These are phyloP conservation scores for Aspergillus baeticus DNA, from an alignment of 495 filamentous ascomycete genomes.

Conservation along the genomic window DNA sequence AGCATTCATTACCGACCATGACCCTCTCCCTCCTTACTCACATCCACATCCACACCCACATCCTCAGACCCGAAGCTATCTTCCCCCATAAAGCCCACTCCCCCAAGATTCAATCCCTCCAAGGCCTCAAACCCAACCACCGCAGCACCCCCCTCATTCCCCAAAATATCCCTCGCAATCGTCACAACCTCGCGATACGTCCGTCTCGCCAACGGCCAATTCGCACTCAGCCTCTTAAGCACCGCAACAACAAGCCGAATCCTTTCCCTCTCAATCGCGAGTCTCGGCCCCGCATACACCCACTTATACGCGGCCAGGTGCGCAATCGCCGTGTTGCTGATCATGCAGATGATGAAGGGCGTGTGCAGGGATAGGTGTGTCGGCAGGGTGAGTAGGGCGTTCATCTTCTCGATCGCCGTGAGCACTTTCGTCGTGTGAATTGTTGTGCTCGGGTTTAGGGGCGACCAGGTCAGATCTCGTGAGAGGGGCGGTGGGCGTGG, in stretches of 20 bases:
- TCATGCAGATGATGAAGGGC: conserved; percentile 24
- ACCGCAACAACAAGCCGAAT: conserved; percentile 19
- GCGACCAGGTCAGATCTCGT: conserved; percentile 2
- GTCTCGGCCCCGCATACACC: conserved; percentile 3
- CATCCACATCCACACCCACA: too few relatives aligned
- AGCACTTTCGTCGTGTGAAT: conserved; percentile 18
- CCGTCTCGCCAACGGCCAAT: conserved; percentile 18
- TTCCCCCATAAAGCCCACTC: too few relatives aligned
- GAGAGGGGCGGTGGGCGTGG: conserved; percentile 8
- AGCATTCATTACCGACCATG: too few relatives aligned
- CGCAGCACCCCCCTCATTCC: not conserved
- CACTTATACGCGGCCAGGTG: conserved; percentile 20
- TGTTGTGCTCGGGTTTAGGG: not conserved
- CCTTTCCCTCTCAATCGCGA: conserved; percentile 13
- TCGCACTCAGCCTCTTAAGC: conserved; percentile 17
- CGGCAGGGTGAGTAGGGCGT: conserved; percentile 18
- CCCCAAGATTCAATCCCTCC: too few relatives aligned
- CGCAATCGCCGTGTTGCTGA: conserved; percentile 20
- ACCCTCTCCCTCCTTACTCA: too few relatives aligned
- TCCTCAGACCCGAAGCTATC: too few relatives aligned
- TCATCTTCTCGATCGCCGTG: conserved; percentile 15
- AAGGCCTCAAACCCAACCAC: not conserved
- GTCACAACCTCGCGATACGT: conserved; percentile 19
- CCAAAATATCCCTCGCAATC: conserved; percentile 16
- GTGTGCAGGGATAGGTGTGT: conserved; percentile 13